Evolutionary conservation across 1,139 yeast genomes (phyloP).

Genomic region (Pichia sp.): DNA sequence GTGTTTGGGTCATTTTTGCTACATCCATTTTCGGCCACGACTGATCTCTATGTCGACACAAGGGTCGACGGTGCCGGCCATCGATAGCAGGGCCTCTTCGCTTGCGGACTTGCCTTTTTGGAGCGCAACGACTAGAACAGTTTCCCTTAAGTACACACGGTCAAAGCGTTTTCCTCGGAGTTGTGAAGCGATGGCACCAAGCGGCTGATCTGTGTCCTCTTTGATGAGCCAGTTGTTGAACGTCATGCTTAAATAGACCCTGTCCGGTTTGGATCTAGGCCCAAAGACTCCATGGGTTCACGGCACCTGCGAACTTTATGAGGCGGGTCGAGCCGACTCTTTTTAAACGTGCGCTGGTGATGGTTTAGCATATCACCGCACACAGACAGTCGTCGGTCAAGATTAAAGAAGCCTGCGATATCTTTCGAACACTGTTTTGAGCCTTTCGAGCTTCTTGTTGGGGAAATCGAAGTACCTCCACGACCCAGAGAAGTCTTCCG

Average conservation of each 20-base stretch:
- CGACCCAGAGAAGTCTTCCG: not conserved
- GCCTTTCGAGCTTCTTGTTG: not conserved
- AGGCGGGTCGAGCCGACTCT: not conserved
- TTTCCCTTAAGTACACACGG: not conserved
- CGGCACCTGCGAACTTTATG: not conserved
- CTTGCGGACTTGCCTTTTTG: not conserved
- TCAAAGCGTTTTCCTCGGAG: not conserved
- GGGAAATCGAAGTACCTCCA: not conserved
- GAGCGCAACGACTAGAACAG: not conserved
- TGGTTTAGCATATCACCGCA: not conserved
- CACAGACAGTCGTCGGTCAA: not conserved
- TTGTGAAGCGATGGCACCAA: not conserved
- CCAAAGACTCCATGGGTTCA: not conserved
- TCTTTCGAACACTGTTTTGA: not conserved
- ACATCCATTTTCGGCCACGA: not conserved
- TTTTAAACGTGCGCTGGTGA: not conserved
- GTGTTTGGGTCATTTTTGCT: not conserved
- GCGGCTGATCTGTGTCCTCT: not conserved
- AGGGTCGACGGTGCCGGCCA: not conserved
- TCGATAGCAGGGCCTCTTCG: not conserved
- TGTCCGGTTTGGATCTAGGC: not conserved
- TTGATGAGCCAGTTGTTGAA: not conserved
- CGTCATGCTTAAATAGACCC: not conserved
- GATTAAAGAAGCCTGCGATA: not conserved
- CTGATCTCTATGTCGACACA: not conserved